Evolutionary conservation across 345 rosid species (phyloP).

Genomic region (Cardiospermum halicacabum): DNA sequence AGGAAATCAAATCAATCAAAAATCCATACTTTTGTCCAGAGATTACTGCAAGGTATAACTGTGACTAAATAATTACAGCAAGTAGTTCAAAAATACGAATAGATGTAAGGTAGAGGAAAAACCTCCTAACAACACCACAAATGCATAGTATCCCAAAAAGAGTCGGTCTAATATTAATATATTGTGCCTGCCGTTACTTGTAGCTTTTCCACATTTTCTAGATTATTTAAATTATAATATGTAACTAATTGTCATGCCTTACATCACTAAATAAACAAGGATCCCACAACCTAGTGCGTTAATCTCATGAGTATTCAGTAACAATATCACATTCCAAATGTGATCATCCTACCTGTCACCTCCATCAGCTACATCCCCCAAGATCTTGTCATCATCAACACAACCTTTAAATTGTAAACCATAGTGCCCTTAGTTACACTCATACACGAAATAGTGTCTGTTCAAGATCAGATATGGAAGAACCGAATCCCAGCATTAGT

Average conservation of each 20-base stretch:
- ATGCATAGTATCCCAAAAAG: not conserved
- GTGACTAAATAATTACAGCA: constrained; percentile 1
- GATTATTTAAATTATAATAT: not conserved
- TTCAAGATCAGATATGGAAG: not conserved
- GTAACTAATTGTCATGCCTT: not conserved
- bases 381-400: not conserved
- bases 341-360: not conserved
- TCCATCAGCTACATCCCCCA: not conserved
- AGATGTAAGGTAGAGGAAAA: not conserved
- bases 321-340: not conserved
- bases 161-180: not conserved
- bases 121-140: not conserved
- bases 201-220: not conserved
- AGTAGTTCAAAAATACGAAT: not conserved
- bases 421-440: not conserved
- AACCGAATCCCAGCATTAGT: not conserved
- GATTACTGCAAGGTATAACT: not conserved
- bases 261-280: not conserved
- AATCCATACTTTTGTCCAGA: constrained; percentile 2
- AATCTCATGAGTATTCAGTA: not conserved
- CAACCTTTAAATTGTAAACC: not conserved
- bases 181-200: not conserved
- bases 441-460: not conserved
- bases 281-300: not conserved
- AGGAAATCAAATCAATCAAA: constrained; percentile 14